Evolutionary conservation across 768 basidiomycete genomes (phyloP), one percentile per base, ranked within the genome.

Genomic region (Mycena metata): DNA sequence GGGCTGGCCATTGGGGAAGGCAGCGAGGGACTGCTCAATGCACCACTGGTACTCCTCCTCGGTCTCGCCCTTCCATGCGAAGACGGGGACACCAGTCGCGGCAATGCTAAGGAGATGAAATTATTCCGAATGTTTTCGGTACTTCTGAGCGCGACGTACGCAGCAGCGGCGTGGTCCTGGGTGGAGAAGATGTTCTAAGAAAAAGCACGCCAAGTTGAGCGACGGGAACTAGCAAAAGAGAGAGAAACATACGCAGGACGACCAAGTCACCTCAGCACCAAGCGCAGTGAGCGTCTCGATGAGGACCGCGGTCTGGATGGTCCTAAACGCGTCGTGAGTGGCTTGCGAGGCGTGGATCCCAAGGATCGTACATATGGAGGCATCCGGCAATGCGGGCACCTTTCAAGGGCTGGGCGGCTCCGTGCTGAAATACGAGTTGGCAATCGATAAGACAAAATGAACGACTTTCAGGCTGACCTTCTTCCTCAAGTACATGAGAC

Each of bases 51-150:
- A 99, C 80, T 99, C 98, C 81, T 98, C 98, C 79, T 99, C 98
- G 51, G 96, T 96, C 86, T 99, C 98, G 64, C 98, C 98, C 85
- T 99, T 99, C 98, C 98, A 99, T 46, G 98, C 98, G 77, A 90
- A 99, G 76, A 99, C 98, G 72, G 98, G 98, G 63, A 99, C 94
- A 73, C 97, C 97, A 67, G 98, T 99, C 19, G 96, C 97, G 72
- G 97, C 97, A 72, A 98, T 98, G 72, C 94, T 95, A 75, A 23
- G 63, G 13, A 66, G 42, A 30, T 49, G 24, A 55, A 24, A 58
- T 36, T 54, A 51, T 52, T 63, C 21, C 16, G 24, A 17, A 13
- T 35, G 45, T 52, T 45, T 49, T 42, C 7, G 17, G 30, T 47
- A 39, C 11, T 15, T 23, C 11, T 16, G 66, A 12, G 47, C 5